Evolutionary conservation across 2,329 filamentous ascomycete genomes (phyloP), one percentile per base, ranked within the genome.

Genomic region (Cladophialophora immunda): DNA sequence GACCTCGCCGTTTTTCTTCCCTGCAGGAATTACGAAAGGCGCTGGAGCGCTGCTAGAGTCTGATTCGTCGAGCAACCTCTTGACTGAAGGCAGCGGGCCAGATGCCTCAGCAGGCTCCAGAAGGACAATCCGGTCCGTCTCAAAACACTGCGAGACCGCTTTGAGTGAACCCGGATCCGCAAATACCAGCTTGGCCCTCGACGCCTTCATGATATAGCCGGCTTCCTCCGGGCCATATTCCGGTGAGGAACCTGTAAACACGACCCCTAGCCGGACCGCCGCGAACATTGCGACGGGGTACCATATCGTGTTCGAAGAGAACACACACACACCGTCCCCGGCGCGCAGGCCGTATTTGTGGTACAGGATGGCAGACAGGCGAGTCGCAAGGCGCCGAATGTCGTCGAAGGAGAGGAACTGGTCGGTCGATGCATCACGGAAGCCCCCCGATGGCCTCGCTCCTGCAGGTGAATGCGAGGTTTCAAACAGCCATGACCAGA

Each of bases 261-360:
- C 27, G 13, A 47, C 27, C 8, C 81, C 84, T 4, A 80, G 81
- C 11, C 84, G 81, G 5, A 87, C 78, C 2, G 83, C 83, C 0
- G 84, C 83, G 63, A 87, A 82, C 80, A 89, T 85, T 13, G 85
- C 86, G 5, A 90, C 84, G 0, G 88, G 87, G 72, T 89, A 90
- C 87, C 87, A 90, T 62, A 90, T 84, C 15, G 85, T 87, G 72
- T 90, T 90, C 27, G 84, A 84, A 60, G 83, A 84, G 76, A 89
- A 90, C 1, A 90, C 77, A 0, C 86, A 81, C 1, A 89, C 83
- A 0, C 85, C 86, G 2, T 90, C 81, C 1, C 84, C 84, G 9
- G 80, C 72, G 41, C 81, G 73, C 36, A 90, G 78, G 1, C 82
- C 83, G 76, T 86, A 85, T 9, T 83, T 81, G 64, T 80, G 83